A percentile compares a stretch with the other conserved stretches of the same genome.
These are phyloP conservation scores for Podospora pseudocomata DNA, from an alignment of 495 filamentous ascomycete species.

Conservation along the genomic window DNA sequence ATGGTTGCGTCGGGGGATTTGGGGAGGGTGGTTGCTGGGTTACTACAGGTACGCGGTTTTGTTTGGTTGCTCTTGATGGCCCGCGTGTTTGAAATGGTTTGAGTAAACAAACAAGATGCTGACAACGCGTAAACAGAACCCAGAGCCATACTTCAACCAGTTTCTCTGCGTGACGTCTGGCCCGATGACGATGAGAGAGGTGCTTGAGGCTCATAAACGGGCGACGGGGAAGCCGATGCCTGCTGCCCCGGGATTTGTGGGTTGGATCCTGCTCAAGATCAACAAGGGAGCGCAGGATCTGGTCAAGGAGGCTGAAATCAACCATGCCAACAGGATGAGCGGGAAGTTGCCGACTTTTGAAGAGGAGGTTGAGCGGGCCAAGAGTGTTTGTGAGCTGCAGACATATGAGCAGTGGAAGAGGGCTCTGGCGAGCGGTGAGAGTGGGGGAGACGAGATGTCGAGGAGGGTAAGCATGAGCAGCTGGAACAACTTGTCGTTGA, in stretches of 20 bases:
- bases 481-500: slow-evolving; percentile 24
- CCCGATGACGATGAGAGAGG: slow-evolving; percentile 25
- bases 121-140: slow-evolving; percentile 19
- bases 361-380: slow-evolving; percentile 27
- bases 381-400: slow-evolving; percentile 27
- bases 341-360: slow-evolving; percentile 21
- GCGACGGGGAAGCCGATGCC: slow-evolving; percentile 29
- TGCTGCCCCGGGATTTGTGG: slow-evolving; percentile 22
- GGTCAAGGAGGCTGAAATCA: slow-evolving; percentile 23
- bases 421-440: not conserved
- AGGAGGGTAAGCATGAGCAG: not conserved
- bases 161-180: slow-evolving; percentile 26
- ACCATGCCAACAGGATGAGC: slow-evolving; percentile 20
- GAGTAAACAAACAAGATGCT: not conserved
- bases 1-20: slow-evolving; percentile 39
- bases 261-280: slow-evolving; percentile 20
- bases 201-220: slow-evolving; percentile 22
- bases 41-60: slow-evolving; percentile 27
- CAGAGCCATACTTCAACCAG: slow-evolving; percentile 27
- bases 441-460: not conserved
- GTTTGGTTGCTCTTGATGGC: not conserved
- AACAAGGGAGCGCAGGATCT: slow-evolving; percentile 24
- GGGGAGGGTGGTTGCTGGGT: slow-evolving; percentile 35
- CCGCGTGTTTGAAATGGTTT: not conserved
- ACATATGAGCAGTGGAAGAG: slow-evolving; percentile 27